A percentile compares a stretch with the other conserved stretches of the same genome.
These are phyloP conservation scores for Elsinoe perseae DNA, from an alignment of 2,329 filamentous ascomycete species.

Conservation along the genomic window DNA sequence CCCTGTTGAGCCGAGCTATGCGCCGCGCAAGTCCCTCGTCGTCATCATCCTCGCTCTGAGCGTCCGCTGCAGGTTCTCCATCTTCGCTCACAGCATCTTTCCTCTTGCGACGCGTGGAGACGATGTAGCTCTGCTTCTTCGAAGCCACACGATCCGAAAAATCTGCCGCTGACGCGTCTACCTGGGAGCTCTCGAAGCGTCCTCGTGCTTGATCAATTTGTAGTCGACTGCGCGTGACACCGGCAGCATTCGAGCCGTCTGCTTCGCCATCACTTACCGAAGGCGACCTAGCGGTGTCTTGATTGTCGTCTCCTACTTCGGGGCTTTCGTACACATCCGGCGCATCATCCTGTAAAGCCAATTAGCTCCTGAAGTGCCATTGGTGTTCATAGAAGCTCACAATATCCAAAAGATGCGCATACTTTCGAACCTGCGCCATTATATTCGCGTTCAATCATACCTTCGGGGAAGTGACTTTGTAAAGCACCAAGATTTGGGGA, in stretches of 20 bases:
- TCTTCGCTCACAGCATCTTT: constrained; percentile 32
- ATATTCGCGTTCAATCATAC: neutral
- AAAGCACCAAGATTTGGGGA: constrained; percentile 1
- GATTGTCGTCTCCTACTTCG: constrained; percentile 76
- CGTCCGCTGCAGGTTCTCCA: constrained; percentile 23
- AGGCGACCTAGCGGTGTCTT: constrained; percentile 15
- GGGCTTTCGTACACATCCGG: constrained; percentile 97
- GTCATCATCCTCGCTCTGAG: constrained; percentile 32
- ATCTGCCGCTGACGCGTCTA: constrained; percentile 72
- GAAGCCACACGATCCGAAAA: constrained; percentile 82
- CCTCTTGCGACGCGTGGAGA: constrained; percentile 59
- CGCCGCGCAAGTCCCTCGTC: constrained; percentile 47
- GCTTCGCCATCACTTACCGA: constrained; percentile 21
- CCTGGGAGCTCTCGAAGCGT: constrained; percentile 65
- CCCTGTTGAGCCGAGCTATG: constrained; percentile 25
- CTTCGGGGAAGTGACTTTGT: too few relatives aligned
- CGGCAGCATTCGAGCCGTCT: constrained; percentile 46
- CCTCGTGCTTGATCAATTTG: constrained; percentile 71
- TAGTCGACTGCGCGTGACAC: constrained; percentile 67
- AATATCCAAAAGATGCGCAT: constrained; percentile 19
- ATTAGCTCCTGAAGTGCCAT: neutral
- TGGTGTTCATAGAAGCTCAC: neutral
- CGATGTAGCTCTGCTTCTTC: constrained; percentile 76
- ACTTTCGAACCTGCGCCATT: constrained; percentile 21
- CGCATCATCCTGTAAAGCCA: constrained; percentile 38